Percentiles rank a stretch among this genome's conserved stretches.
Evolutionary conservation across 1,139 yeast genomes (phyloP).

Genomic region (Debaryomyces subglobosus): DNA sequence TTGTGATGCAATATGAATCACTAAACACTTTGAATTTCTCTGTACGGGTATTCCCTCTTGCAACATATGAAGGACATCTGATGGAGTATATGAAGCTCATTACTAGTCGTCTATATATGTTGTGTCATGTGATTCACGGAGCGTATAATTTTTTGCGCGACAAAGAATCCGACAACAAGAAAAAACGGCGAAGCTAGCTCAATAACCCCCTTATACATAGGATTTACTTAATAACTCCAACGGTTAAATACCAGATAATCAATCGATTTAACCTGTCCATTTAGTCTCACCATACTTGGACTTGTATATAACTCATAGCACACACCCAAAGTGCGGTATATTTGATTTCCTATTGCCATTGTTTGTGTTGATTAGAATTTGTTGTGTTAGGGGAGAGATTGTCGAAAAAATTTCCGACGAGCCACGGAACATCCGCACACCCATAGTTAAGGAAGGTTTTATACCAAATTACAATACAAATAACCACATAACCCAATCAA

Average conservation of each 20-base stretch:
- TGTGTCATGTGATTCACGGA: background rate
- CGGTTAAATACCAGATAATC: constrained; percentile 8
- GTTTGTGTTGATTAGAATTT: constrained; percentile 8
- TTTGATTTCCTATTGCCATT: constrained; percentile 7
- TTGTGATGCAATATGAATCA: background rate
- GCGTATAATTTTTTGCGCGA: constrained; percentile 4
- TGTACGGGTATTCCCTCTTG: background rate
- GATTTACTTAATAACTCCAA: background rate
- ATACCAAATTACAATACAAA: background rate
- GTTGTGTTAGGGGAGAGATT: constrained; percentile 8
- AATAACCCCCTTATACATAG: constrained; percentile 6
- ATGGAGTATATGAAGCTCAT: background rate
- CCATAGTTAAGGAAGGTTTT: constrained; percentile 14
- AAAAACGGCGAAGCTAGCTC: constrained; percentile 3
- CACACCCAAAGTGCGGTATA: constrained; percentile 9
- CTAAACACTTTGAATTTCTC: background rate
- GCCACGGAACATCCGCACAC: constrained; percentile 17
- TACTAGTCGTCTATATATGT: background rate
- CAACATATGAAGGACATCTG: background rate
- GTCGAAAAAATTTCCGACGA: constrained; percentile 11
- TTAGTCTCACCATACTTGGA: constrained; percentile 4
- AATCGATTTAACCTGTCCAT: constrained; percentile 10
- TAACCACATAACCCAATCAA: constrained; percentile 4
- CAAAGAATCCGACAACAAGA: constrained; percentile 5
- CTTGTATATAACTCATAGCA: constrained; percentile 6